Evolutionary conservation across 306 rosid species (phyloP).

Genomic region (Pueraria montana): DNA sequence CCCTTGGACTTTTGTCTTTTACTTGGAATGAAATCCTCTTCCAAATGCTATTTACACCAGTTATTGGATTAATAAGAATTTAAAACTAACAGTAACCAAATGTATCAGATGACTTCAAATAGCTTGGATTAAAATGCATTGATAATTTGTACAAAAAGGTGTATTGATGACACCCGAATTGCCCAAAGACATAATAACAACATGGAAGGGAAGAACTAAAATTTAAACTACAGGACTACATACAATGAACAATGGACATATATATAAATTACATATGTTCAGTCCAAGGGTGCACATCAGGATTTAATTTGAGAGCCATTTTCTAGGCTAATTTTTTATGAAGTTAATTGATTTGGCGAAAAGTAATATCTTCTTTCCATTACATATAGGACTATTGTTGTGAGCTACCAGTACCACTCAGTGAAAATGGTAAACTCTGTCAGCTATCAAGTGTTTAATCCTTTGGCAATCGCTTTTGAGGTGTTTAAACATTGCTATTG

Average conservation of each 20-base stretch:
- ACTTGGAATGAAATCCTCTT: background rate
- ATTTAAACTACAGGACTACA: background rate
- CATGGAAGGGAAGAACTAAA: background rate
- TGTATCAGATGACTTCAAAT: background rate
- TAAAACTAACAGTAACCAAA: no score
- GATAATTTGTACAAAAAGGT: background rate
- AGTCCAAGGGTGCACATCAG: no score
- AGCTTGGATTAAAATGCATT: background rate
- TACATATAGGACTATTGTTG: no score
- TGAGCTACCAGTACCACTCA: background rate
- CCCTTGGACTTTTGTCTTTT: background rate
- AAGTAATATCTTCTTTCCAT: no score
- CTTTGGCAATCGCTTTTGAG: background rate
- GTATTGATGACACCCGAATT: background rate
- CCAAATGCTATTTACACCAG: background rate
- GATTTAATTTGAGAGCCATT: no score
- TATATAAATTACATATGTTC: background rate
- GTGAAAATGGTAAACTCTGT: background rate
- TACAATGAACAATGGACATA: background rate
- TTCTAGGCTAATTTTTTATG: no score
- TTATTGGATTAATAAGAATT: background rate
- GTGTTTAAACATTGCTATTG: background rate
- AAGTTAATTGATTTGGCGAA: no score
- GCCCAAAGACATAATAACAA: background rate
- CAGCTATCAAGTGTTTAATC: background rate